A percentile compares a stretch with the other conserved stretches of the same genome.
These are phyloP conservation scores for Zarea fungicola DNA, from an alignment of 2,329 filamentous ascomycete genomes.

Conservation along the genomic window DNA sequence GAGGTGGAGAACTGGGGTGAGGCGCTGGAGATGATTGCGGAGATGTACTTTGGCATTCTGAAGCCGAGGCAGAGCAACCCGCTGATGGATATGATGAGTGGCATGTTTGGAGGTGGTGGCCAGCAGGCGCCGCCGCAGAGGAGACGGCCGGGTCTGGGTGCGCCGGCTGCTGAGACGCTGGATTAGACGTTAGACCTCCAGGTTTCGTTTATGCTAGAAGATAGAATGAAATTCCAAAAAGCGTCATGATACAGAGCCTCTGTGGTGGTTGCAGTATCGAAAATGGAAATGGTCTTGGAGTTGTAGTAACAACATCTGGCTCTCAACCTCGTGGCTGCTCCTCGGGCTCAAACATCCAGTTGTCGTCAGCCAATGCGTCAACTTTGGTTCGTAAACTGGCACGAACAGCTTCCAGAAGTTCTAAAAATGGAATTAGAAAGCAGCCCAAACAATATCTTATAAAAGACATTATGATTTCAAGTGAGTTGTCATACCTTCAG, in stretches of 20 bases:
- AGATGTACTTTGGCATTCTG: conserved; percentile 94
- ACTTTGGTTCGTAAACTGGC: conserved; percentile 69
- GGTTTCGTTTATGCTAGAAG: conserved; percentile 4
- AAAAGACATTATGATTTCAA: not conserved
- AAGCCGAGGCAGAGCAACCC: conserved; percentile 87
- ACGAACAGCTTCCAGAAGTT: conserved; percentile 64
- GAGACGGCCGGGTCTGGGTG: conserved; percentile 39
- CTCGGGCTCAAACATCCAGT: conserved; percentile 85
- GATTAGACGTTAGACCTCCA: conserved; percentile 48
- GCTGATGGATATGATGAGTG: conserved; percentile 97
- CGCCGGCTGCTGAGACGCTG: conserved; percentile 49
- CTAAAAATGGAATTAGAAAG: conserved; percentile 34
- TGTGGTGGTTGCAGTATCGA: no score
- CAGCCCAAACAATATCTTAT: no score
- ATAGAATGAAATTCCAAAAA: conserved; percentile 18
- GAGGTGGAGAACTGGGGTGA: conserved; percentile 71
- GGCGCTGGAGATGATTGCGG: conserved; percentile 77
- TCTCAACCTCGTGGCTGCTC: conserved; percentile 39
- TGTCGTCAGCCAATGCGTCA: conserved; percentile 70
- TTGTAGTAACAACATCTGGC: conserved; percentile 20
- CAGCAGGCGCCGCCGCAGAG: conserved; percentile 24
- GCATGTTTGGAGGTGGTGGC: conserved; percentile 77
- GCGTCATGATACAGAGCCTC: conserved; percentile 4
- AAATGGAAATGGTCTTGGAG: no score
- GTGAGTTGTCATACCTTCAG: conserved; percentile 52